Evolutionary conservation across 352 stramenopile species (phyloP).

Genomic region (Phytophthora quininea): DNA sequence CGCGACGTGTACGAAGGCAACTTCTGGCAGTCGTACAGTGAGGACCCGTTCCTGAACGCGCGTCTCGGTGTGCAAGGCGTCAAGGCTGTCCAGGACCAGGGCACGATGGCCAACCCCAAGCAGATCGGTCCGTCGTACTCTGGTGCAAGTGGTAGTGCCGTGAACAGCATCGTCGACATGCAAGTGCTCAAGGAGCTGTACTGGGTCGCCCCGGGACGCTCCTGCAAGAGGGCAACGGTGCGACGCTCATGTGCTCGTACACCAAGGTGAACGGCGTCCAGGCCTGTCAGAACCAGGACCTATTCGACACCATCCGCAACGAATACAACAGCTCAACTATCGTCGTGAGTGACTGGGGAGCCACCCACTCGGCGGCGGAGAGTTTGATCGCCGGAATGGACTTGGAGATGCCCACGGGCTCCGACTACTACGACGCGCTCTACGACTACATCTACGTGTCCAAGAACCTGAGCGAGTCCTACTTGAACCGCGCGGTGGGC

Average conservation of each 20-base stretch:
- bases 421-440: constrained; percentile 35
- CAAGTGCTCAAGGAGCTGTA: constrained; percentile 38
- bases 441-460: constrained; percentile 46
- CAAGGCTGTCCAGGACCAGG: constrained; percentile 28
- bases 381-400: constrained; percentile 40
- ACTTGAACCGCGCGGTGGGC: constrained; percentile 34
- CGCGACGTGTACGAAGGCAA: constrained; percentile 29
- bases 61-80: constrained; percentile 35
- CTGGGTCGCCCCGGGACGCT: constrained; percentile 33
- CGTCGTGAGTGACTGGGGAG: constrained; percentile 38
- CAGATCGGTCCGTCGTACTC: constrained; percentile 36
- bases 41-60: constrained; percentile 18
- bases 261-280: constrained; percentile 36
- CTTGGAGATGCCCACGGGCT: constrained; percentile 36
- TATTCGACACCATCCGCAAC: constrained; percentile 38
- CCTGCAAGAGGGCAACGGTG: constrained; percentile 36
- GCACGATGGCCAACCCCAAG: constrained; percentile 40
- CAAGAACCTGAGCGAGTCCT: constrained; percentile 40
- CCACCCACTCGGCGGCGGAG: constrained; percentile 35
- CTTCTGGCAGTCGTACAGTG: constrained; percentile 15
- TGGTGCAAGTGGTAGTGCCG: constrained; percentile 26
- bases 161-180: constrained; percentile 35
- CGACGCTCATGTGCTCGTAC: constrained; percentile 45
- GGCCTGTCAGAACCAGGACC: constrained; percentile 34
- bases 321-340: constrained; percentile 42